Percentiles rank a stretch among this genome's conserved stretches.
phyloP scores from a whole-genome alignment of 768 basidiomycete genomes.

The Cystobasidium ongulense region DNA sequence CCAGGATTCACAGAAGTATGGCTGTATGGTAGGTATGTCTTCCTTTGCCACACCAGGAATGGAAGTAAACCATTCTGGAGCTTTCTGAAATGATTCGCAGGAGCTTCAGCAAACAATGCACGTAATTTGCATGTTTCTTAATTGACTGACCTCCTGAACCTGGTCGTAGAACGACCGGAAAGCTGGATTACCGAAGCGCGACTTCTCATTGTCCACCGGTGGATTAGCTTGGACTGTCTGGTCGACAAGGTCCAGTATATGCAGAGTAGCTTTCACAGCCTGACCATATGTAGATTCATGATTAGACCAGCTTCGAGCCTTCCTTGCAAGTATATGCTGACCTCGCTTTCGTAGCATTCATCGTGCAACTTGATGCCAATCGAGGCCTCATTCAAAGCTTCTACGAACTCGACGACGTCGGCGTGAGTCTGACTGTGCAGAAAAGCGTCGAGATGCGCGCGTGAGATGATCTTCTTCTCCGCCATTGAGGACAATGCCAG shows the following conservation, averaged over 20 bases:
- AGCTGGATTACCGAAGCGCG: slow-evolving; percentile 94
- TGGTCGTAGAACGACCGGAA: slow-evolving; percentile 86
- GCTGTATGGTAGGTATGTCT: slow-evolving; percentile 61
- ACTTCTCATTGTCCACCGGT: slow-evolving; percentile 71
- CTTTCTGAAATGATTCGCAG: slow-evolving; percentile 47
- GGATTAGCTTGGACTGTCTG: slow-evolving; percentile 62
- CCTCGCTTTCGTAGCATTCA: slow-evolving; percentile 55
- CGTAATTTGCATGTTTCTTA: not conserved
- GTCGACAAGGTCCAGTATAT: slow-evolving; percentile 61
- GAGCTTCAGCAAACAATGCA: not conserved
- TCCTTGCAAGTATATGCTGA: slow-evolving; percentile 51
- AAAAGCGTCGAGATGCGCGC: slow-evolving; percentile 71
- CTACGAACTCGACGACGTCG: slow-evolving; percentile 62
- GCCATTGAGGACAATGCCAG: not conserved
- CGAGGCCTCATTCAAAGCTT: slow-evolving; percentile 65
- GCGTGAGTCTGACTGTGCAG: slow-evolving; percentile 63
- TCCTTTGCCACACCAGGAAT: slow-evolving; percentile 57
- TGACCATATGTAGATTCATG: slow-evolving; percentile 42
- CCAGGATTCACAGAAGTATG: slow-evolving; percentile 81
- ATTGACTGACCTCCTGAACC: slow-evolving; percentile 55
- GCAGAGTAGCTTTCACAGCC: slow-evolving; percentile 59
- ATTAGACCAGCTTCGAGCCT: too few relatives aligned
- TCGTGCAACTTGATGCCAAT: slow-evolving; percentile 69
- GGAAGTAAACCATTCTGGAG: slow-evolving; percentile 54
- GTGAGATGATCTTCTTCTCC: slow-evolving; percentile 56